Evolutionary conservation across 73 alveolate genomes (phyloP), one percentile per base, ranked within the genome.

Genomic region (Stentor coeruleus): DNA sequence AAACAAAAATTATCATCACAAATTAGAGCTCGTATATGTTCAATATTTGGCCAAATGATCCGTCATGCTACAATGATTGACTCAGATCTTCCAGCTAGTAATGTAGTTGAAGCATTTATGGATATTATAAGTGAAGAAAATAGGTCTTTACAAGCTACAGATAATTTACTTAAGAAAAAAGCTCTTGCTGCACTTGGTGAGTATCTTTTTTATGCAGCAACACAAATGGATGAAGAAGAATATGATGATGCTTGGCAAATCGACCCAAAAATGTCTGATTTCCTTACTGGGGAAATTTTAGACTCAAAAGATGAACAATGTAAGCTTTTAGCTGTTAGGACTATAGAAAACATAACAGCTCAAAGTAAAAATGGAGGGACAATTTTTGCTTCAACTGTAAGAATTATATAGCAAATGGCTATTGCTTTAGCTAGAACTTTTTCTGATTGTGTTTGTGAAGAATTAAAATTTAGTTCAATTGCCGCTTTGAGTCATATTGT

Each of bases 161-260:
- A n/a, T n/a, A 49, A 49, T 49, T 49, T 20, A 49, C 92, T 94
- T 31, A 84, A 94, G 55, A 91, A 95, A 86, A 95, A 95, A 86
- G 98, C 99, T 28, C 92, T 93, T 59, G 99, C 99, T 33, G 96
- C 99, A 3, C 89, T 97, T 49, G 99, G 99, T 11, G 99, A 97
- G 86, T 97, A 95, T 90, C 85, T 97, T 88, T 97, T 97, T 91
- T 97, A 95, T 88, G 99, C 98, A 20, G 99, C 99, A 31, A 97
- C 99, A 0, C 97, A 97, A 81, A 86, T 97, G 81, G 99, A 97
- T 85, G 99, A 97, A 82, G 98, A 97, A 77, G 94, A 93, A 30
- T 94, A 94, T 57, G 97, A 97, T 35, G 93, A 85, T 81, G 66
- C 66, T 77, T 96, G 99, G 99, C 89, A 90, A 39, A 85, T 97